Evolutionary conservation across 805 yeast species (phyloP), one percentile per base, ranked within the genome.

Genomic region (Metschnikowia sp.): DNA sequence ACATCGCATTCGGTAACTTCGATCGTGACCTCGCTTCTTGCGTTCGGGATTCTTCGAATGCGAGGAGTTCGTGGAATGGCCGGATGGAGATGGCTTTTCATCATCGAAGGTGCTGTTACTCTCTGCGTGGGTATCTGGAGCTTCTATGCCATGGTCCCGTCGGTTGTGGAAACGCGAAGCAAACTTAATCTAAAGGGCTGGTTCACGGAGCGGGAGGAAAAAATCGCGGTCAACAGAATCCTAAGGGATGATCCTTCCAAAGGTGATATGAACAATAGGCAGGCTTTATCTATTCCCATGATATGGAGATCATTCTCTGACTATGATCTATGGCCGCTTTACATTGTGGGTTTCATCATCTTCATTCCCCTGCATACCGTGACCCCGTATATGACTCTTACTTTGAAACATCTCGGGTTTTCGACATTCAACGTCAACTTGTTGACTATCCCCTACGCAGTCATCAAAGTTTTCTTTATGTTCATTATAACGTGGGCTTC

Each of bases 41-140:
- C 63, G 0, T 78, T 72, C 51, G 88, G 81, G 1, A 62, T 83
- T 32, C 68, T 82, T 43, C 72, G 70, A 47, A 65, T 83, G 62
- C 65, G 78, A 32, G 82, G 80, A 13, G 49, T 57, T 1, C 50
- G 53, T 11, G 75, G 79, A 5, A 26, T 74, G 69, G 69, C 64
- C 28, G 79, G 81, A 28, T 84, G 89, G 89, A 69, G 77, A 44
- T 84, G 84, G 81, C 65, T 84, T 22, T 84, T 84, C 53, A 58
- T 84, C 15, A 71, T 84, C 47, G 87, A 83, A 59, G 89, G 89
- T 5, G 43, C 74, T 8, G 55, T 82, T 39, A 82, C 89, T 1
- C 61, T 82, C 6, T 18, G 59, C 2, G 69, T 84, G 51, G 89
- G 88, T 1, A 29, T 79, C 26, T 50, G 59, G 32, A 60, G 66